Evolutionary conservation across 2,329 filamentous ascomycete species (phyloP), one percentile per base, ranked within the genome.

Genomic region (Colletotrichum zoysiae): DNA sequence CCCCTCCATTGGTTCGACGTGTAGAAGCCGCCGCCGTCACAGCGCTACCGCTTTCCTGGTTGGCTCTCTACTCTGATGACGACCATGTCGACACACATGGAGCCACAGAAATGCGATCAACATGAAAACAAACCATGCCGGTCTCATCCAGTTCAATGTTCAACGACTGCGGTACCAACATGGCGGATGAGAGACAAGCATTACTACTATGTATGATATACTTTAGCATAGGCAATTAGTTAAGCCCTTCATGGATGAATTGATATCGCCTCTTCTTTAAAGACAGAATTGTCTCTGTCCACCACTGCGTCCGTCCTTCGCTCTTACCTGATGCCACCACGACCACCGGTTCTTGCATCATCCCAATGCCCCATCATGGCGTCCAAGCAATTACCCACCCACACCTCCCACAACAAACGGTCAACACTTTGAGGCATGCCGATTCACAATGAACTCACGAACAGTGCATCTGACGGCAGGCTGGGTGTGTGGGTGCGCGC

Each of bases 381-480:
- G 51, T 48, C 57, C 60, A 35, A 68, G 23, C 30, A 23, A 50
- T 42, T 33, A 38, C 23, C 42, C 48, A 26, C 26, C 33, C 38
- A 44, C 50, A 35, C 60, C 50, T 53, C n/a, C 33, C 5, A 40
- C 33, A 53, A 42, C 60, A 40, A 63, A 53, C 46, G 35, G 35
- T 26, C 59, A 51, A 51, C 33, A 51, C 46, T 63, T 40, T 63
- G 33, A 23, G 20, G 60, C 23, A 16, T 35, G 53, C 20, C 30
- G 56, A 42, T 33, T n/a, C 33, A 48, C 23, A 55, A 44, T 38
- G 56, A 56, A 51, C 48, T 58, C 35, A 62, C 59, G 56, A 42
- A 65, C 53, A 53, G 67, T 53, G 51, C 67, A 59, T 69, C 61
- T 70, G 67, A 66, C 46, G 67, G 51, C 42, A 50, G 42, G 16